Evolutionary conservation across 106 monocot species (phyloP).

Genomic region (Phalaenopsis equestris): DNA sequence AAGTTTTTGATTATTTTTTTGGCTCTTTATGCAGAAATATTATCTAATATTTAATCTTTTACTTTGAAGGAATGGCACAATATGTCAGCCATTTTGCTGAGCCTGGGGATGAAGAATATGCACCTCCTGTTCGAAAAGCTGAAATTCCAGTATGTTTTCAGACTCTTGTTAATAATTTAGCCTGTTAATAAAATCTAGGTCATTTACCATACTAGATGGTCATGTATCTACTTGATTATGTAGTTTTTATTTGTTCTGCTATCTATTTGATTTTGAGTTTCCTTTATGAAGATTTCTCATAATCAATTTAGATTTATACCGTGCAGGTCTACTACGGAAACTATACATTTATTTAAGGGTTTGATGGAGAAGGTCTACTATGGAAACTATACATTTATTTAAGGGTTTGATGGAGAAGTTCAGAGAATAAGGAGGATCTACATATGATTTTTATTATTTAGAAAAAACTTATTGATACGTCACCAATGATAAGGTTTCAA

Average conservation of each 20-base stretch:
- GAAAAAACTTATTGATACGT: too few species aligned
- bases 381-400: too few species aligned
- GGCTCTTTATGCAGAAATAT: not conserved
- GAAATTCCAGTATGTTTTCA: slow-evolving; percentile 65
- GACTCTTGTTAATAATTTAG: not conserved
- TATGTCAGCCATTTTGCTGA: slow-evolving; percentile 78
- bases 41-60: not conserved
- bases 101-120: slow-evolving; percentile 75
- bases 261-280: not conserved
- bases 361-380: too few species aligned
- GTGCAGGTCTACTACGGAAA: too few species aligned
- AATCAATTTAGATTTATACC: too few species aligned
- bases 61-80: slow-evolving; percentile 64
- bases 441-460: too few species aligned
- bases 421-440: too few species aligned
- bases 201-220: not conserved
- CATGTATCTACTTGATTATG: not conserved
- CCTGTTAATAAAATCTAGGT: not conserved
- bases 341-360: too few species aligned
- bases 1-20: not conserved
- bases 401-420: too few species aligned
- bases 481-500: too few species aligned
- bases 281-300: not conserved
- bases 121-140: slow-evolving; percentile 63
- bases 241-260: not conserved